Base-by-base conservation (phyloP, 164 flowering plant genomes). In the Magnolia changhungtana region DNA sequence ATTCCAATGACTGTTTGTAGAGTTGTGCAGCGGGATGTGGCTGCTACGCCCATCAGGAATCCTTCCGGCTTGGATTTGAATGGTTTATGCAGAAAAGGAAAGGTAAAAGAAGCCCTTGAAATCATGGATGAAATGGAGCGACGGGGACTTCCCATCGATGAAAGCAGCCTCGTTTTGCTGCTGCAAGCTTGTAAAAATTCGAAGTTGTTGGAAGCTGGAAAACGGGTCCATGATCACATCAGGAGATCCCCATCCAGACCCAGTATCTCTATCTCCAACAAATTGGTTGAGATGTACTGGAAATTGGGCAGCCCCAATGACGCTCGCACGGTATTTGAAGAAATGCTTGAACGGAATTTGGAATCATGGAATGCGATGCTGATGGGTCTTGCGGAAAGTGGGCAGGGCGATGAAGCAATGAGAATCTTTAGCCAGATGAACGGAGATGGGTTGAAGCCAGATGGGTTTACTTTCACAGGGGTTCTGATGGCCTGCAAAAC, bases 401-500 rank as follows among this genome's bases (percentile, higher is more conserved):
- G 83, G 16, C 67, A 71, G 31, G 81, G 74, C 7, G 73, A 75
- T 65, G 81, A 78, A 75, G 85, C 79, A 4, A 67, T 83, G 55
- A 58, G 24, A 55, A 21, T 81, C 8, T 83, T 83, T 75, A 19
- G 52, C 72, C 68, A 74, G 78, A 80, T 85, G 84, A 80, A 72
- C 45, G 63, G 66, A 64, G 71, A 24, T 8, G 83, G 82, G 24
- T 10, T 83, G 63, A 71, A 45, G 49, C 88, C 86, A 13, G 80
- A 86, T 66, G 72, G 76, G 67, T 77, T 74, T 5, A 84, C 86
- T 51, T 84, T 84, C 68, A 21, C 51, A 7, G 83, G 76, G 59
- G 86, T 84, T 73, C 65, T 87, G n/a, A 72, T 70, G 63, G 88
- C 89, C 50, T 88, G 89, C 74, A 77, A 55, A 66, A 50, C 72